phyloP scores from a whole-genome alignment of 495 filamentous ascomycete species.

The Bombardia bombarda region DNA sequence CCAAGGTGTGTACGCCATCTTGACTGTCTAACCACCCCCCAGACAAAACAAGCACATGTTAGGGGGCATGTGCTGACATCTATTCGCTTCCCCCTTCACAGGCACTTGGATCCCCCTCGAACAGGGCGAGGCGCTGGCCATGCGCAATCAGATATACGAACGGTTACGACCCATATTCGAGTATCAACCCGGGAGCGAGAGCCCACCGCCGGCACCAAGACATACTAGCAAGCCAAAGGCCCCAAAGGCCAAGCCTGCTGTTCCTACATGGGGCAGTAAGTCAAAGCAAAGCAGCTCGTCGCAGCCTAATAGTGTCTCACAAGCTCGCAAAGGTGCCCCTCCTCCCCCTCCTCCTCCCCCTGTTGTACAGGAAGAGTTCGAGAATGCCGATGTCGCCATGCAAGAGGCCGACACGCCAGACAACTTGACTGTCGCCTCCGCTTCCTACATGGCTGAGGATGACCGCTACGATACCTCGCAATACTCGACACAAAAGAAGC shows the following conservation, averaged over 20 bases:
- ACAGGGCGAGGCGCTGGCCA: slow-evolving; percentile 70
- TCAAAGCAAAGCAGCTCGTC: slow-evolving; percentile 11
- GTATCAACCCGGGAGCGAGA: slow-evolving; percentile 73
- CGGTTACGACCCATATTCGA: slow-evolving; percentile 83
- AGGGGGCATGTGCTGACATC: neutral
- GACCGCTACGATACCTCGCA: slow-evolving; percentile 62
- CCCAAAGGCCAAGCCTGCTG: slow-evolving; percentile 49
- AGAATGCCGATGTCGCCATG: slow-evolving; percentile 46
- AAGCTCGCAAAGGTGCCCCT: slow-evolving; percentile 18
- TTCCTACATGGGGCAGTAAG: slow-evolving; percentile 45
- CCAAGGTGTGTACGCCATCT: slow-evolving; percentile 52
- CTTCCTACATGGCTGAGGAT: slow-evolving; percentile 75
- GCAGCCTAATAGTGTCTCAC: slow-evolving; percentile 11
- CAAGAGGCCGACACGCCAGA: slow-evolving; percentile 78
- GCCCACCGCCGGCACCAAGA: slow-evolving; percentile 88
- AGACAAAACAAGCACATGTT: too few species aligned
- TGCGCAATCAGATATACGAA: slow-evolving; percentile 75
- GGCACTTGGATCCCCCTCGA: slow-evolving; percentile 94
- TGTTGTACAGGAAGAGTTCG: slow-evolving; percentile 30
- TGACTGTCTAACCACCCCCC: neutral
- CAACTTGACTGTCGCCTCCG: slow-evolving; percentile 68
- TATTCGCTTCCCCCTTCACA: slow-evolving; percentile 25
- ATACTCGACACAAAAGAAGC: slow-evolving; percentile 62
- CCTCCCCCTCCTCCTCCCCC: neutral
- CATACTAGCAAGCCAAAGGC: slow-evolving; percentile 73